Percentiles rank a stretch among this genome's conserved stretches.
Conservation (phyloP, 176 grass and related monocot genomes). For the Phoenix dactylifera region DNA sequence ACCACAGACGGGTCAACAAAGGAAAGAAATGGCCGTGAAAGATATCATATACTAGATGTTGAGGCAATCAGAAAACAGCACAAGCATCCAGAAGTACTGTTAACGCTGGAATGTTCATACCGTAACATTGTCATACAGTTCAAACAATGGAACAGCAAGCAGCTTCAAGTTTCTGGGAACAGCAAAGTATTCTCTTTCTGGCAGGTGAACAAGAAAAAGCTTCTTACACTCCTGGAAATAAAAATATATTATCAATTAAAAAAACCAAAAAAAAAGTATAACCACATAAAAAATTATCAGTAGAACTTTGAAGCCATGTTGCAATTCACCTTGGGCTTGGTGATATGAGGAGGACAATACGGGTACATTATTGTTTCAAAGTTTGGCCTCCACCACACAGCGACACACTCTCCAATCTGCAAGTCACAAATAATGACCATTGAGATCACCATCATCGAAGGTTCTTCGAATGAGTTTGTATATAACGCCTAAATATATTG, state of each 20-base stretch:
- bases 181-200: constrained; percentile 98
- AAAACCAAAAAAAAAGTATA: neutral
- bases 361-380: constrained; percentile 99
- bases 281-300: neutral
- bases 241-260: neutral
- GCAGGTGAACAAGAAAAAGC: constrained; percentile 92
- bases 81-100: too few relatives aligned
- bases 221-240: constrained; percentile 87
- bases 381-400: constrained; percentile 97
- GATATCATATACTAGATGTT: too few relatives aligned
- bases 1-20: too few relatives aligned
- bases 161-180: constrained; percentile 98
- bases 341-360: constrained; percentile 98
- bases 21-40: too few relatives aligned
- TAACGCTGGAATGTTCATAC: constrained; percentile 19
- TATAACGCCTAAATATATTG: too few relatives aligned
- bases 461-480: too few relatives aligned
- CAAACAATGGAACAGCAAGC: constrained; percentile 98
- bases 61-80: too few relatives aligned
- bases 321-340: constrained; percentile 81
- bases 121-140: constrained; percentile 98
- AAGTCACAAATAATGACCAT: constrained; percentile 5
- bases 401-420: constrained; percentile 95
- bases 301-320: neutral
- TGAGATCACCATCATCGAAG: too few relatives aligned